Conservation (phyloP, 2,329 filamentous ascomycete species). For the Aspergillus spinulosporus region DNA sequence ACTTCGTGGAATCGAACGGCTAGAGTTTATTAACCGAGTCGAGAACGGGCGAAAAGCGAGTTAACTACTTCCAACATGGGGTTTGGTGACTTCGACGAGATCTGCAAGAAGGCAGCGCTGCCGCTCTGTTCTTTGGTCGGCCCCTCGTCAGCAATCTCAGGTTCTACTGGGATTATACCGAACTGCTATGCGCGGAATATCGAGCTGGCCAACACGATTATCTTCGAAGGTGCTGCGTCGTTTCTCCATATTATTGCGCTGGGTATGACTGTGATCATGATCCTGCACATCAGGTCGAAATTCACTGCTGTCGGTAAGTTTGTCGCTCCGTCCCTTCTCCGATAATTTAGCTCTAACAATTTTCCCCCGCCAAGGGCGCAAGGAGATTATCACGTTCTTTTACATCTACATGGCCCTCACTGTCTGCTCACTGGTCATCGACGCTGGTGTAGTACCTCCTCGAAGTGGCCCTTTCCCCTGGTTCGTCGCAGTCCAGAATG, state of each 20-base stretch:
- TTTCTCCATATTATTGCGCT: slow-evolving; percentile 91
- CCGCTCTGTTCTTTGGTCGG: slow-evolving; percentile 87
- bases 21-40: neutral
- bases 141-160: slow-evolving; percentile 59
- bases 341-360: slow-evolving; percentile 1
- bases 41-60: neutral
- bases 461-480: slow-evolving; percentile 80
- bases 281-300: slow-evolving; percentile 92
- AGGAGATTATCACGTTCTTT: slow-evolving; percentile 85
- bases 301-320: slow-evolving; percentile 91
- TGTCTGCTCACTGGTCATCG: slow-evolving; percentile 82
- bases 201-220: slow-evolving; percentile 96
- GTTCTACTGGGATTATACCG: slow-evolving; percentile 78
- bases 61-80: slow-evolving; percentile 51
- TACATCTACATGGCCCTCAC: slow-evolving; percentile 93
- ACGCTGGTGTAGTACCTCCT: slow-evolving; percentile 87
- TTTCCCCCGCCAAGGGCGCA: slow-evolving; percentile 53
- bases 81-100: slow-evolving; percentile 85
- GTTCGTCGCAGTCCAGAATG: slow-evolving; percentile 85
- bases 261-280: slow-evolving; percentile 94
- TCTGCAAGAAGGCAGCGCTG: slow-evolving; percentile 82
- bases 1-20: neutral
- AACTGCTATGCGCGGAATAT: slow-evolving; percentile 93
- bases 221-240: slow-evolving; percentile 88
- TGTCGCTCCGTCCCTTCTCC: neutral